Base-by-base conservation (phyloP, 768 basidiomycete genomes). In the Suillus tomentosus region DNA sequence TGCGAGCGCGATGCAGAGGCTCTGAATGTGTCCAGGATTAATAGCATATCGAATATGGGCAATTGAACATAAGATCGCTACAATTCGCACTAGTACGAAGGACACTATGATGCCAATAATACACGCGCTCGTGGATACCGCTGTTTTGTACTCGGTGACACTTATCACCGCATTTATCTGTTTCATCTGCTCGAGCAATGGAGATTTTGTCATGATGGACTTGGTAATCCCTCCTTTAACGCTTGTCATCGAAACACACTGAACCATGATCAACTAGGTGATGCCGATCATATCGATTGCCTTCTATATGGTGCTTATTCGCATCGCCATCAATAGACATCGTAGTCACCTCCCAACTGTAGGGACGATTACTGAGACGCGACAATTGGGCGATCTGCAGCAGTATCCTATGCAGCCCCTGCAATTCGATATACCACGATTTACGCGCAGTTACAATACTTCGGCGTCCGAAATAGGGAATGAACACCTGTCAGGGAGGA, bases 81-180 rank as follows among this genome's bases (percentile, higher is more conserved):
- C 7, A 22, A 8, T 61, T 24, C 64, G 51, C 22, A 2, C 60
- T 48, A 22, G 47, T n/a, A 40, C 27, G 14, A 37, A 50, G 34
- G 14, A 19, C 27, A 19, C 7, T n/a, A n/a, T 42, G 24, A 37
- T 60, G 34, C 64, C 60, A 5, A 31, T 64, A 27, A 6, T 61
- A 19, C 60, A 39, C 9, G 60, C 61, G 17, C 58, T 64, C 3
- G 14, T 55, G 17, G 64, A 64, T 27, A 47, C 64, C 3, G 64
- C 60, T 5, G 37, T 55, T 27, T 34, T 64, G 60, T 56, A 64
- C 34, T 64, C 64, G 8, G 60, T 62, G 19, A 19, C 60, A 24
- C 61, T 64, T 13, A 10, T 64, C 27, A 19, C 51, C 51, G 9
- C 8, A 9, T 42, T 56, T 13, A 22, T 64, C 0, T 64, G 64